Percentiles rank a stretch among this genome's conserved stretches.
Conservation (phyloP, 352 stramenopile genomes). For the Globisporangium polare region DNA sequence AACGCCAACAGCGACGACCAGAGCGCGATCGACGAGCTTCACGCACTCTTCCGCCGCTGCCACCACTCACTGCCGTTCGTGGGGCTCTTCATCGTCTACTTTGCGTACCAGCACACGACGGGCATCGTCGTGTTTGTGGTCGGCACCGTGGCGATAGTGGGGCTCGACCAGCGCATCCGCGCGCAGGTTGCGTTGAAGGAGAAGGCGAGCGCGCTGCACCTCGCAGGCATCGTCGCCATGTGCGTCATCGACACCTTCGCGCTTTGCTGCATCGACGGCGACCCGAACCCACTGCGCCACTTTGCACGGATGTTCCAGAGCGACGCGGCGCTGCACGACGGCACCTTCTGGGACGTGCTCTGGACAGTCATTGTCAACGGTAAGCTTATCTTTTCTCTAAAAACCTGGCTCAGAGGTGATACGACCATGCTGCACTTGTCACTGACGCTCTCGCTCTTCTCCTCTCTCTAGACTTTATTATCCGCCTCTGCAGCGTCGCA, state of each 20-base stretch:
- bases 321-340: slow-evolving; percentile 21
- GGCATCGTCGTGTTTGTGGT: slow-evolving; percentile 67
- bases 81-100: slow-evolving; percentile 68
- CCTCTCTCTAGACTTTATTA: slow-evolving; percentile 51
- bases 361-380: slow-evolving; percentile 78
- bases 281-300: slow-evolving; percentile 53
- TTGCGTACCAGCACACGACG: slow-evolving; percentile 72
- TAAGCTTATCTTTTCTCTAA: slow-evolving; percentile 22
- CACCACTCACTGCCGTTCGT: slow-evolving; percentile 75
- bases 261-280: slow-evolving; percentile 55
- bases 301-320: slow-evolving; percentile 38
- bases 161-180: slow-evolving; percentile 66
- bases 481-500: slow-evolving; percentile 55
- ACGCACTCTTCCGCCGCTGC: slow-evolving; percentile 56
- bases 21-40: slow-evolving; percentile 56
- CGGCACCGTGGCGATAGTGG: slow-evolving; percentile 61
- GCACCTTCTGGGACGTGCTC: slow-evolving; percentile 58
- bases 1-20: slow-evolving; percentile 40
- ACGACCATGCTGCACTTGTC: not conserved
- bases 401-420: not conserved
- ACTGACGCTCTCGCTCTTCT: not conserved
- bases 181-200: slow-evolving; percentile 75
- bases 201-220: slow-evolving; percentile 44
- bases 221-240: slow-evolving; percentile 51
- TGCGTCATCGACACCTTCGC: slow-evolving; percentile 56